Base-by-base conservation (phyloP, 345 rosid genomes). In the Capsella bursapastoris region DNA sequence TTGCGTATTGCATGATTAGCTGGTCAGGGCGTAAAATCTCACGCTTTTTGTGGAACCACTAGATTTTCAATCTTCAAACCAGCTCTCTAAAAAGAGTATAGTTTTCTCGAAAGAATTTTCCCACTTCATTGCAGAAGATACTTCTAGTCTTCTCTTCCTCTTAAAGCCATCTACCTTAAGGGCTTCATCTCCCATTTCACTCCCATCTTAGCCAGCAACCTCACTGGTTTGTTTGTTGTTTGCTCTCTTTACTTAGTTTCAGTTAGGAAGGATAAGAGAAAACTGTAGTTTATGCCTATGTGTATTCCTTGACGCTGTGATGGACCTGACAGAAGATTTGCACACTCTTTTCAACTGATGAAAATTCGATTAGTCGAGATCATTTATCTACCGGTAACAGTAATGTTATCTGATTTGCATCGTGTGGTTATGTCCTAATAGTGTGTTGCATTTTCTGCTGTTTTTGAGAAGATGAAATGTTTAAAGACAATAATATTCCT, bases 361-460 rank as follows among this genome's bases (percentile, higher is more conserved):
- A 18, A 59, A 10, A 1, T 63, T 62, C 0, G 68, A 37, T 50
- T 8, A 25, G 7, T 1, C 34, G 32, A 41, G 32, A 2, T 41
- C 7, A 44, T 22, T 10, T 28, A 8, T 41, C 18, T 41, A 9
- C 29, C 22, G 47, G 12, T 9, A 55, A 31, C 55, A 40, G 51
- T 44, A 25, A 74, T 6, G 5, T 12, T 40, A 25, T 68, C 52
- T n/a, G 60, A 53, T 58, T 38, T 53, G 70, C 32, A 34, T 73
- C n/a, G 51, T 57, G 27, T 15, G 34, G 13, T 25, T 53, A 8
- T 40, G 8, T 52, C 10, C 2, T 43, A 4, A 0, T 68, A 22
- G 2, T 34, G 29, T 45, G n/a, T 22, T 67, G 9, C 52, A 28
- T 12, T 55, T 32, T 64, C 40, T n/a, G 13, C 58, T 25, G 4